Evolutionary conservation across 331 rosid species (phyloP).

Genomic region (Acacia pycnantha): DNA sequence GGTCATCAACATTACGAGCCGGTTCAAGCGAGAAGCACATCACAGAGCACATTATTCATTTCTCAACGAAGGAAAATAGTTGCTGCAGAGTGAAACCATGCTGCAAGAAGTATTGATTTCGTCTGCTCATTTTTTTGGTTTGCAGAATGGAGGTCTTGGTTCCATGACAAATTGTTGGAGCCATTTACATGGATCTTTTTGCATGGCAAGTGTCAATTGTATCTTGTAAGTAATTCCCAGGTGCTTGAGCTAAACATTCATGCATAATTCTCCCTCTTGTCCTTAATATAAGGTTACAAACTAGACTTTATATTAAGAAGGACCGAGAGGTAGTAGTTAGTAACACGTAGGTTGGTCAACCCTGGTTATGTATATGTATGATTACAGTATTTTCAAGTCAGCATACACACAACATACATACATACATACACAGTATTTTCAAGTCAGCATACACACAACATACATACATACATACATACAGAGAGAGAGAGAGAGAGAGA

Average conservation of each 20-base stretch:
- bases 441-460: neutral
- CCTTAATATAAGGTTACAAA: too few relatives aligned
- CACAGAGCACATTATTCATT: slow-evolving; percentile 50
- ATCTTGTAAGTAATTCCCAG: neutral
- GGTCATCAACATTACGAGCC: slow-evolving; percentile 55
- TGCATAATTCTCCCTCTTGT: neutral
- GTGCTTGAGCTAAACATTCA: slow-evolving; percentile 10
- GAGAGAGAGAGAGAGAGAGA: too few relatives aligned
- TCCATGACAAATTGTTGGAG: slow-evolving; percentile 4
- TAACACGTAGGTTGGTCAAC: neutral
- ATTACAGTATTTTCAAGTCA: neutral
- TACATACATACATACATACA: too few relatives aligned
- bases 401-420: neutral
- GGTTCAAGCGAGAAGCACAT: slow-evolving; percentile 60
- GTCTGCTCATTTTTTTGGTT: neutral
- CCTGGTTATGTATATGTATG: neutral
- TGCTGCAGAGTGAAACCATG: slow-evolving; percentile 79
- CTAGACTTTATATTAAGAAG: too few relatives aligned
- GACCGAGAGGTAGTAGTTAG: too few relatives aligned
- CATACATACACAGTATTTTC: neutral
- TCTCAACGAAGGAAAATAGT: slow-evolving; percentile 52
- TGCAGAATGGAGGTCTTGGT: slow-evolving; percentile 3
- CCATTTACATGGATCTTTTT: neutral
- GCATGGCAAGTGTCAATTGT: neutral
- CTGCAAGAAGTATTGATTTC: slow-evolving; percentile 65